These are phyloP conservation scores for Pedinophyceae sp. DNA, from an alignment of 139 green algal species.

Conservation along the genomic window DNA sequence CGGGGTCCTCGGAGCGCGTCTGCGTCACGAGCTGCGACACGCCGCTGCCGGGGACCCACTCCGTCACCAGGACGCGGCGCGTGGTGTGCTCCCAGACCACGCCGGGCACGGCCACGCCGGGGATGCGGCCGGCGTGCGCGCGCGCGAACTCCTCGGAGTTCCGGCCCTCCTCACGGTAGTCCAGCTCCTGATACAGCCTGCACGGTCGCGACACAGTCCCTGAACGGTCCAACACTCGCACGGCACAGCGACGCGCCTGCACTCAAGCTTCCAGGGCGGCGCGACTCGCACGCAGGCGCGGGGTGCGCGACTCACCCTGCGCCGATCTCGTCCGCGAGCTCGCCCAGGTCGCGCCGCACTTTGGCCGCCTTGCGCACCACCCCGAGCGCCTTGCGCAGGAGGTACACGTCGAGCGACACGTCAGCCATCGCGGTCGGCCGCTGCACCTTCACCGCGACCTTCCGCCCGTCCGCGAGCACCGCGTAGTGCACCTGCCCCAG, in stretches of 20 bases:
- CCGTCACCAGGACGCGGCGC: constrained; percentile 16
- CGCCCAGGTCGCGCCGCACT: constrained; percentile 18
- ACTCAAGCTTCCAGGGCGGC: neutral
- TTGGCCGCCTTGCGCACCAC: constrained; percentile 7
- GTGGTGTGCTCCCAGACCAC: constrained; percentile 9
- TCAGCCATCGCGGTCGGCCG: constrained; percentile 12
- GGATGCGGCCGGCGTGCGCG: constrained; percentile 10
- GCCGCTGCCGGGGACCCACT: constrained; percentile 25
- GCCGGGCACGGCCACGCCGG: constrained; percentile 10
- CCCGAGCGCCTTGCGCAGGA: constrained; percentile 16
- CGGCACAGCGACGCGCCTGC: neutral
- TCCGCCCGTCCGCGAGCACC: constrained; percentile 3
- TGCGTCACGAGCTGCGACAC: constrained; percentile 9
- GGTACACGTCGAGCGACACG: constrained; percentile 17
- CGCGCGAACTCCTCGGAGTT: constrained; percentile 18
- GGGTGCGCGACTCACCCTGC: no score
- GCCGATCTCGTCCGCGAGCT: constrained; percentile 20
- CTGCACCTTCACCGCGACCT: constrained; percentile 31
- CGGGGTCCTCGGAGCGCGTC: neutral
- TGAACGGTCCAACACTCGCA: neutral
- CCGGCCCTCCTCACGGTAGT: constrained; percentile 26
- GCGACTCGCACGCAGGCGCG: neutral
- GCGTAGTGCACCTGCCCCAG: constrained; percentile 34
- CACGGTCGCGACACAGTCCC: neutral
- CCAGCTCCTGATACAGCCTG: constrained; percentile 22